phyloP scores from a whole-genome alignment of 257 asterid species.

The Nicotiana noctiflora region DNA sequence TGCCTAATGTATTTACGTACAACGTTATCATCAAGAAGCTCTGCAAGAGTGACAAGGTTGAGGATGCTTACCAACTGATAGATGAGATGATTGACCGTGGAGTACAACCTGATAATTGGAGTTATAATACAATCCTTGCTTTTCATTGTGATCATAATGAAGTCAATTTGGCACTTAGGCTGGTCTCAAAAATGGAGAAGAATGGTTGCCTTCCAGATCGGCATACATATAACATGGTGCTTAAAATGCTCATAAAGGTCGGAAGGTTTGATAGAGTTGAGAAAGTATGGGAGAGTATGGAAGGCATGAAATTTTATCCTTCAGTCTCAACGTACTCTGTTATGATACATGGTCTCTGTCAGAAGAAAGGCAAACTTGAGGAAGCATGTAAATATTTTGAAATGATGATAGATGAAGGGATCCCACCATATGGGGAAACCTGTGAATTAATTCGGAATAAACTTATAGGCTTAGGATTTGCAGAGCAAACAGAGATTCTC shows the following conservation, averaged over 20 bases:
- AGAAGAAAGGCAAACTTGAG: constrained; percentile 58
- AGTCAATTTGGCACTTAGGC: constrained; percentile 54
- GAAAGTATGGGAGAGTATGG: constrained; percentile 66
- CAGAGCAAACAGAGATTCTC: constrained; percentile 52
- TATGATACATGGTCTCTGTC: constrained; percentile 79
- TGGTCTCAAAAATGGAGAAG: constrained; percentile 55
- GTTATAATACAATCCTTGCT: constrained; percentile 56
- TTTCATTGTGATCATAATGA: constrained; percentile 67
- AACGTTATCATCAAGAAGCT: constrained; percentile 60
- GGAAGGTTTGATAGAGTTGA: constrained; percentile 74
- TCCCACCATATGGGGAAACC: constrained; percentile 58
- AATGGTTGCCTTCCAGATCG: constrained; percentile 37
- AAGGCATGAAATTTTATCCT: constrained; percentile 57
- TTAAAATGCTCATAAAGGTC: constrained; percentile 68
- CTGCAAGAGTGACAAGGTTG: constrained; percentile 48
- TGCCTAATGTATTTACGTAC: constrained; percentile 65
- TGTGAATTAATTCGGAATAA: constrained; percentile 65
- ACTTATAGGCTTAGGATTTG: constrained; percentile 52
- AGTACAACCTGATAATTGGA: constrained; percentile 55
- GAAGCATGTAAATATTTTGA: constrained; percentile 68
- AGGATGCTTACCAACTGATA: constrained; percentile 63
- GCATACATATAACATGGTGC: constrained; percentile 77
- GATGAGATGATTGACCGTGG: constrained; percentile 55
- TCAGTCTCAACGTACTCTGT: constrained; percentile 69
- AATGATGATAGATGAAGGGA: constrained; percentile 84